phyloP scores from a whole-genome alignment of 805 yeast genomes.

The Yarrowia divulgata region DNA sequence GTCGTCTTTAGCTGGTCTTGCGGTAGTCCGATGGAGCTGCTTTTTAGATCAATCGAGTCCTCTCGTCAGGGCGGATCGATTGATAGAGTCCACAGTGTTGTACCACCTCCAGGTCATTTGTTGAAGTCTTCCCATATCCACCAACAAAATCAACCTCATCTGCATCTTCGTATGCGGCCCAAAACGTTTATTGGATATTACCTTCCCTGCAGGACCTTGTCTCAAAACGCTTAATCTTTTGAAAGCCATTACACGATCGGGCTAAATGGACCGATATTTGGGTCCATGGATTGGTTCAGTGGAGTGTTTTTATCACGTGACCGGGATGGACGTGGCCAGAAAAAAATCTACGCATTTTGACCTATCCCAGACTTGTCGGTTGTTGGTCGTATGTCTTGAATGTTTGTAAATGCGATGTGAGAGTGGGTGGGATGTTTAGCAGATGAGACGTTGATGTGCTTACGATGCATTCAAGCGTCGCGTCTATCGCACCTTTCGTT shows the following conservation, averaged over 20 bases:
- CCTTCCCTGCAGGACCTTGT: slow-evolving; percentile 21
- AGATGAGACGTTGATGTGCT: too few relatives aligned
- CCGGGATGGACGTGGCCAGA: too few relatives aligned
- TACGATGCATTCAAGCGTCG: too few relatives aligned
- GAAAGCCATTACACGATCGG: neutral
- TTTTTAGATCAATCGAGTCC: neutral
- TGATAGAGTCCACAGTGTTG: neutral
- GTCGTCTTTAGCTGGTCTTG: neutral
- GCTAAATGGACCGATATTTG: slow-evolving; percentile 6
- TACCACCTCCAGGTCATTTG: neutral
- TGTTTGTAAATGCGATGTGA: neutral
- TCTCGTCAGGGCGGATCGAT: neutral
- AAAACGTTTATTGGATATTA: slow-evolving; percentile 12
- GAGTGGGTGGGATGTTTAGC: too few relatives aligned
- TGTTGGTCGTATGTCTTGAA: slow-evolving; percentile 16
- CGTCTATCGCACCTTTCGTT: too few relatives aligned
- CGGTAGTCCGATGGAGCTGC: neutral
- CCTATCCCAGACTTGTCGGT: neutral
- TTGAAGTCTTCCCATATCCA: neutral
- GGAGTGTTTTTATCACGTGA: too few relatives aligned
- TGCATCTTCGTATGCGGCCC: slow-evolving; percentile 2
- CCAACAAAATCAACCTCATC: neutral
- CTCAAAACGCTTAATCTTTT: neutral
- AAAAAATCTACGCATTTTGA: too few relatives aligned
- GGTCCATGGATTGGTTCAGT: too few relatives aligned